Base-by-base conservation (phyloP, 805 yeast genomes). In the Yarrowia sp. region DNA sequence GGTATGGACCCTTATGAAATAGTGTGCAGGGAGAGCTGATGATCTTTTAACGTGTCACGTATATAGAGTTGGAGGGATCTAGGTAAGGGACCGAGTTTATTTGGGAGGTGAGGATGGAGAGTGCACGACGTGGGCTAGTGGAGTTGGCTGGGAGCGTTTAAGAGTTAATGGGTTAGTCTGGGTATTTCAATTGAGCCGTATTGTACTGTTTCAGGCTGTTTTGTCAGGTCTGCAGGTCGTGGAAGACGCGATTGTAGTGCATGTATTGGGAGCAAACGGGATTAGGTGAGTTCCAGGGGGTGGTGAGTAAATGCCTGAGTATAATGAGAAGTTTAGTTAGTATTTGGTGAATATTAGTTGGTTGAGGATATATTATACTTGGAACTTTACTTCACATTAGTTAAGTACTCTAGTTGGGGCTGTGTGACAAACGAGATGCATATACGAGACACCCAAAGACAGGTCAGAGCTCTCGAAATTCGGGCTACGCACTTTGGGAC, bases 41-140 rank as follows among this genome's bases (percentile, higher is more conserved):
- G 58, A 51, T 51, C 58, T 48, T 28, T 46, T 51, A 51, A 51
- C 58, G 58, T 51, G 58, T 51, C 58, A 33, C 58, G 41, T 22
- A 33, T 51, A 51, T 51, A 51, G 58, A 51, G 58, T 51, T 51
- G 58, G 36, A 26, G 12, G 10, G 19, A 30, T 12, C 17, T 22
- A 51, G 58, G 58, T 22, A 51, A 51, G 58, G 58, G 58, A 51
- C 58, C n/a, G 41, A 51, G 58, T 22, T 51, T 33, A 51, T 9
- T 51, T 14, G 26, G 54, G 38, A 14, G 40, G 14, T 5, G 51
- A 28, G 36, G 52, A 4, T 11, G 26, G 26, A 8, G 52, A 14
- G 51, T 14, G 17, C 14, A 36, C 4, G 24, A 4, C n/a, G 51
- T 3, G 51, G 26, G 33, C 5, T 7, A 1, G 30, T 26, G 19